phyloP scores from a whole-genome alignment of 2,329 filamentous ascomycete species.

The Conoideocrella luteorostrata region DNA sequence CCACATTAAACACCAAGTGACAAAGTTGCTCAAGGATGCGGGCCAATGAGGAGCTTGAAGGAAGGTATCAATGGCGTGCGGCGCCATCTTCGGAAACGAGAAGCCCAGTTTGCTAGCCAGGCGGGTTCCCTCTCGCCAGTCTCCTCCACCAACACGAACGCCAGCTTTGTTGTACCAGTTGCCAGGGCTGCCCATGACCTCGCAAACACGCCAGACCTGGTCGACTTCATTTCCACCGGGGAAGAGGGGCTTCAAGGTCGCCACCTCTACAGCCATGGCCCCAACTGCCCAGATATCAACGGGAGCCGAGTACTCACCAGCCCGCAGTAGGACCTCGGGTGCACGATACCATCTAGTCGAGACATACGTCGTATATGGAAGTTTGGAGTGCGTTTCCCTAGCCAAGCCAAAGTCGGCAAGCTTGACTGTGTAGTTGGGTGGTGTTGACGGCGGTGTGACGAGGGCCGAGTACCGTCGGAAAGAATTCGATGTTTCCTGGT shows the following conservation, averaged over 20 bases:
- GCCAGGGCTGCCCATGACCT: slow-evolving; percentile 98
- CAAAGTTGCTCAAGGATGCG: slow-evolving; percentile 77
- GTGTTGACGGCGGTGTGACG: slow-evolving; percentile 91
- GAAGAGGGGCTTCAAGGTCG: slow-evolving; percentile 92
- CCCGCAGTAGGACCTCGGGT: slow-evolving; percentile 86
- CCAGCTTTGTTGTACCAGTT: slow-evolving; percentile 97
- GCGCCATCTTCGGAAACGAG: slow-evolving; percentile 98
- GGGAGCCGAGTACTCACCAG: slow-evolving; percentile 93
- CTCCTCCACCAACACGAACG: slow-evolving; percentile 80
- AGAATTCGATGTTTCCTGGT: slow-evolving; percentile 72
- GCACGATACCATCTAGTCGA: slow-evolving; percentile 98
- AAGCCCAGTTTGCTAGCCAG: slow-evolving; percentile 95
- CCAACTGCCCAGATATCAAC: slow-evolving; percentile 98
- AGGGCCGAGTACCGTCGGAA: slow-evolving; percentile 91
- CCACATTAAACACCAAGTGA: slow-evolving; percentile 99
- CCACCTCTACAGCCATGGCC: slow-evolving; percentile 97
- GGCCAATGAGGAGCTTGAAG: slow-evolving; percentile 90
- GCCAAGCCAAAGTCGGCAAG: slow-evolving; percentile 97
- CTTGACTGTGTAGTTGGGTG: slow-evolving; percentile 91
- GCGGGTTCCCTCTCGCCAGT: slow-evolving; percentile 92
- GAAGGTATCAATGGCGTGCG: slow-evolving; percentile 92
- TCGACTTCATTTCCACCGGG: slow-evolving; percentile 97
- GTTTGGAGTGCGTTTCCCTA: slow-evolving; percentile 92
- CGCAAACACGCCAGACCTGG: slow-evolving; percentile 96
- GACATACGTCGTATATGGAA: slow-evolving; percentile 96